Percentiles rank a stretch among this genome's conserved stretches.
These are phyloP conservation scores for Pseudognaphalium luteoalbum DNA, from an alignment of 129 eudicot genomes.

Conservation along the genomic window DNA sequence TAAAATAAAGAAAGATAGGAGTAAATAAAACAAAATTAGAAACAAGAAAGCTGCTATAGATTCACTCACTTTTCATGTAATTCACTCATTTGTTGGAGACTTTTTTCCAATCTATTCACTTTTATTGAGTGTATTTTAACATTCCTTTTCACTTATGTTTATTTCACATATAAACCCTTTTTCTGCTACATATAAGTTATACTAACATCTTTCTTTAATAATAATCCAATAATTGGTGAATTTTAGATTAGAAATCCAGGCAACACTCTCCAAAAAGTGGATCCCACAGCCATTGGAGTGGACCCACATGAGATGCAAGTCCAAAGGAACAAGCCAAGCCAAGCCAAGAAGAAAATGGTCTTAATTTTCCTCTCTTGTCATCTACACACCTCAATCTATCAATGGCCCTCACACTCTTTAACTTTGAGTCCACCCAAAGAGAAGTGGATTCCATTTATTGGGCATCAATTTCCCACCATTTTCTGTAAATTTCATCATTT, in stretches of 20 bases:
- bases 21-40: not conserved
- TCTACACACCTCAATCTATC: slow-evolving; percentile 40
- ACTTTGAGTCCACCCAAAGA: slow-evolving; percentile 76
- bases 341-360: slow-evolving; percentile 45
- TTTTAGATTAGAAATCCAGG: slow-evolving; percentile 26
- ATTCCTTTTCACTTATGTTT: slow-evolving; percentile 2
- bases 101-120: slow-evolving; percentile 21
- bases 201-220: not conserved
- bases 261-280: slow-evolving; percentile 31
- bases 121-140: not conserved
- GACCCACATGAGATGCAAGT: slow-evolving; percentile 53
- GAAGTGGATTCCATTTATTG: slow-evolving; percentile 47
- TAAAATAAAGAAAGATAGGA: no score
- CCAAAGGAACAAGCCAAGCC: slow-evolving; percentile 61
- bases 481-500: slow-evolving; percentile 29
- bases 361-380: slow-evolving; percentile 30
- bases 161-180: not conserved
- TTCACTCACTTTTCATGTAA: slow-evolving; percentile 28
- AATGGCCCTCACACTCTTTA: slow-evolving; percentile 45
- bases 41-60: slow-evolving; percentile 25
- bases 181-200: not conserved
- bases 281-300: slow-evolving; percentile 38
- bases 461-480: slow-evolving; percentile 10
- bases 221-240: slow-evolving; percentile 18
- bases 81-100: not conserved